phyloP scores from a whole-genome alignment of 2,329 filamentous ascomycete species.

The Fusarium veterinarium region DNA sequence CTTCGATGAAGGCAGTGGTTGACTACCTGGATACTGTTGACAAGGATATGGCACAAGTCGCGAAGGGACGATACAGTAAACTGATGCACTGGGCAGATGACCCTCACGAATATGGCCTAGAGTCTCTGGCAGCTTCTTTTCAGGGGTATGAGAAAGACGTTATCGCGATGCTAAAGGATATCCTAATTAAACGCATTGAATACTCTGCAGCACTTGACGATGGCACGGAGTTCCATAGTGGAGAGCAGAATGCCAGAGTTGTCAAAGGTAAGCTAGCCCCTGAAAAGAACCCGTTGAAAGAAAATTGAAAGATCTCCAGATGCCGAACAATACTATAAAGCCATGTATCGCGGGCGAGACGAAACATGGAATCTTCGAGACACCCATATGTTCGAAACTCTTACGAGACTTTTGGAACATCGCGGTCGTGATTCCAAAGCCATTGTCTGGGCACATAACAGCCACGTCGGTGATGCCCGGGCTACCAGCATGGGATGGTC shows the following conservation, averaged over 20 bases:
- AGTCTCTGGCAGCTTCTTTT: conserved; percentile 23
- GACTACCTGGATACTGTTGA: conserved; percentile 27
- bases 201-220: conserved; percentile 11
- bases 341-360: conserved; percentile 26
- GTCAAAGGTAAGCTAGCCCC: conserved; percentile 4
- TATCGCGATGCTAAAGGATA: conserved; percentile 16
- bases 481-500: conserved; percentile 34
- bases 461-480: conserved; percentile 26
- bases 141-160: conserved; percentile 22
- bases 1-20: conserved; percentile 28
- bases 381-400: conserved; percentile 27
- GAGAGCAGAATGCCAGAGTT: conserved; percentile 29
- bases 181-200: conserved; percentile 15
- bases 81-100: conserved; percentile 27
- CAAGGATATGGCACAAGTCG: conserved; percentile 28
- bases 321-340: conserved; percentile 29
- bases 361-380: conserved; percentile 33
- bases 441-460: conserved; percentile 35
- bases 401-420: conserved; percentile 26
- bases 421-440: conserved; percentile 17
- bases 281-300: background rate
- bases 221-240: conserved; percentile 23
- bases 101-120: conserved; percentile 29
- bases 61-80: conserved; percentile 12
- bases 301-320: background rate